These are phyloP conservation scores for Alliaria petiolata DNA, from an alignment of 345 rosid species.

Conservation along the genomic window DNA sequence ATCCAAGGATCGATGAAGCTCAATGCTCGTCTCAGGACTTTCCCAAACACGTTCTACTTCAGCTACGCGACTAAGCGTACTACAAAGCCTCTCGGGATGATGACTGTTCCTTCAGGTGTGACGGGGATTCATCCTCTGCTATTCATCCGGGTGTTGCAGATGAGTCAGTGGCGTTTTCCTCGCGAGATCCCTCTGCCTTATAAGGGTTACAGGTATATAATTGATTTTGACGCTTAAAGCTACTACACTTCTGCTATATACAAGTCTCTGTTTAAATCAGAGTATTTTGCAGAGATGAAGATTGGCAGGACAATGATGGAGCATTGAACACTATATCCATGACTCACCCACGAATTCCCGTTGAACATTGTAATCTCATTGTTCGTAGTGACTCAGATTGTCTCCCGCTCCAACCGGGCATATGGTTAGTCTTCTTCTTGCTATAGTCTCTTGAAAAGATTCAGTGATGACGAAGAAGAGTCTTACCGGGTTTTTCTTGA, in stretches of 20 bases:
- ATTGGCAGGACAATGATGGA: conserved; percentile 96
- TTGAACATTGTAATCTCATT: conserved; percentile 59
- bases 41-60: conserved; percentile 80
- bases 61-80: conserved; percentile 91
- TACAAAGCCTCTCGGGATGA: conserved; percentile 45
- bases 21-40: conserved; percentile 58
- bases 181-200: conserved; percentile 63
- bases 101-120: conserved; percentile 75
- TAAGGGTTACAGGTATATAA: conserved; percentile 80
- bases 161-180: conserved; percentile 80
- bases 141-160: conserved; percentile 78
- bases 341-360: conserved; percentile 85
- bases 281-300: conserved; percentile 72
- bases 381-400: conserved; percentile 57
- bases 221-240: background rate
- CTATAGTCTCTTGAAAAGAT: background rate
- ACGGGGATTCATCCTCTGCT: conserved; percentile 80
- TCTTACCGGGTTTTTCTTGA: background rate
- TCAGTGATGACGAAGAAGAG: background rate
- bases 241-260: background rate
- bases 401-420: conserved; percentile 71
- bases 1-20: conserved; percentile 72
- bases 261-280: background rate
- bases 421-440: conserved; percentile 56
- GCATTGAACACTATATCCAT: conserved; percentile 90